Evolutionary conservation across 306 rosid species (phyloP), one percentile per base, ranked within the genome.

Genomic region (Rosa multiflora): DNA sequence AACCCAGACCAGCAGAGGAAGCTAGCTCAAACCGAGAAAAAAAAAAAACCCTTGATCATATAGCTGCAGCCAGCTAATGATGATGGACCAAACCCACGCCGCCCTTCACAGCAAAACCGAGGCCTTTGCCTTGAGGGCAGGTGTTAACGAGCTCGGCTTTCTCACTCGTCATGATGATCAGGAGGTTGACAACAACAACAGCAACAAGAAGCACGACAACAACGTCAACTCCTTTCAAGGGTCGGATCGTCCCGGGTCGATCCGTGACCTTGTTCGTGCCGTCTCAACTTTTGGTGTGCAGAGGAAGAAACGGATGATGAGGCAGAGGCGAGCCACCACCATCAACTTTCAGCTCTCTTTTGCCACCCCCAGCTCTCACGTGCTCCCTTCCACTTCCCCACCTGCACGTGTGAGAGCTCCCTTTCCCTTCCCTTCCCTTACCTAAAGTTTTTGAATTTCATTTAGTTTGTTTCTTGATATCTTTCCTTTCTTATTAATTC

Each of bases 221-320:
- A 79, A 63, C 20, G 68, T 63, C 68, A 63, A 63, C 43, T 12
- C 72, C 43, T 43, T 13, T 61, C 48, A 5, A 13, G 88, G 88
- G 82, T 84, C 89, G 91, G 88, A 82, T 82, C 88, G 52, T 83
- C 70, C 80, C 75, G 80, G 63, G 47, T 20, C 72, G 67, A 74
- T 80, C 79, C 83, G 69, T 43, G 88, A 82, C 14, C 88, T 88
- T 35, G 87, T 79, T 51, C 77, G 79, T 66, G 83, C 84, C 18
- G 79, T 83, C 49, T 43, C 88, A 14, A 80, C 82, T 46, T 84
- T 87, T 29, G 87, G 89, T 2, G 87, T 94, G 23, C 88, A 79
- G 0, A 76, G 92, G 91, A 91, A 88, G 90, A 95, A 91, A 56
- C 80, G 97, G 62, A 88, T 90, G 94, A 81, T 91, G 0, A 79